Conservation (phyloP, 371 early-diverging fungal species). For the Rhizomucor miehei region DNA sequence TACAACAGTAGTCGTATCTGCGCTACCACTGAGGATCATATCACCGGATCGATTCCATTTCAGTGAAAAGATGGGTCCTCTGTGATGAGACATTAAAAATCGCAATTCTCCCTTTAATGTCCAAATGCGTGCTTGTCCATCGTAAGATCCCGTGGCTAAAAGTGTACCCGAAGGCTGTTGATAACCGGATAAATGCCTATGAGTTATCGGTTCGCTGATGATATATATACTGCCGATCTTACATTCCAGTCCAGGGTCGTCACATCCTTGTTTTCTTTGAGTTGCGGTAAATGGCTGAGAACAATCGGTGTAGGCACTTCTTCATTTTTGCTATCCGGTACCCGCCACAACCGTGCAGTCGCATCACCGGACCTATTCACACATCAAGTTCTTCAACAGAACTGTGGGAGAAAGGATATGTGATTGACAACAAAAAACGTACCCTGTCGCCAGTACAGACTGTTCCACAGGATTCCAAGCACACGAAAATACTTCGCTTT, state of each 20-base stretch:
- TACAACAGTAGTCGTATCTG: conserved; percentile 79
- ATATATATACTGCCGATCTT: too few species aligned
- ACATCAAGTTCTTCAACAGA: not conserved
- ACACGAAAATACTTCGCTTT: conserved; percentile 75
- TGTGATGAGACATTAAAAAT: conserved; percentile 68
- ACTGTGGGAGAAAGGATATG: not conserved
- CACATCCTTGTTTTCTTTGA: conserved; percentile 60
- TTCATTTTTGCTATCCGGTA: conserved; percentile 37
- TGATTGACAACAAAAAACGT: conserved; percentile 9
- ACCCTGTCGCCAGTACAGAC: conserved; percentile 82
- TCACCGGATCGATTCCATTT: conserved; percentile 87
- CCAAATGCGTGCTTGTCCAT: conserved; percentile 89
- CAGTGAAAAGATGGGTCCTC: conserved; percentile 82
- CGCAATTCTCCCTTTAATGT: conserved; percentile 71
- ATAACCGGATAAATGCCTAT: not conserved
- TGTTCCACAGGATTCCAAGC: conserved; percentile 81
- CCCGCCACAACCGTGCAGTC: conserved; percentile 83
- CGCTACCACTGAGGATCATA: conserved; percentile 74
- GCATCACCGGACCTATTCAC: conserved; percentile 77
- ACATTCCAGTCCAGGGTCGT: conserved; percentile 94
- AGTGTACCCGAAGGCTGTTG: conserved; percentile 72
- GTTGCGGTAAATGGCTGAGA: conserved; percentile 56
- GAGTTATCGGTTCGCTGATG: not conserved
- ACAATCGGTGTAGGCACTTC: conserved; percentile 47
- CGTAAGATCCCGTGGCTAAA: conserved; percentile 91